These are phyloP conservation scores for Pichia paraexigua DNA, from an alignment of 805 yeast species.

Conservation along the genomic window DNA sequence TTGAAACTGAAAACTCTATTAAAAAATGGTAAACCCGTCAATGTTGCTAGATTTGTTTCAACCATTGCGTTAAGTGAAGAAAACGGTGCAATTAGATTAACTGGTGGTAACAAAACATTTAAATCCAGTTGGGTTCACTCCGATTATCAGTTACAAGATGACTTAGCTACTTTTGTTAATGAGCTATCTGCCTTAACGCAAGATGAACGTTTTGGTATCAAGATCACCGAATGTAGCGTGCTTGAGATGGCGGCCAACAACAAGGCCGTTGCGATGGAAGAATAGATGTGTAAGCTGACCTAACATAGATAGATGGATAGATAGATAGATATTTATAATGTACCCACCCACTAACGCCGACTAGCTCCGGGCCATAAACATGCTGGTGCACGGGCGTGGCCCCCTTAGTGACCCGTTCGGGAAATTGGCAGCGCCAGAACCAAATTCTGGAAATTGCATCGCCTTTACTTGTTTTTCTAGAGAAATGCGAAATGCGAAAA, in stretches of 20 bases:
- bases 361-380: neutral
- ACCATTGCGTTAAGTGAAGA: slow-evolving; percentile 55
- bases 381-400: neutral
- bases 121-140: slow-evolving; percentile 89
- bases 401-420: neutral
- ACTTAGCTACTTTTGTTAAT: slow-evolving; percentile 36
- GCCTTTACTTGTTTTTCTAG: neutral
- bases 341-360: neutral
- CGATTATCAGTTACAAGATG: slow-evolving; percentile 49
- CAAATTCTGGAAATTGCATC: neutral
- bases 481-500: neutral
- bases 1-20: slow-evolving; percentile 57
- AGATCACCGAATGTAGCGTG: slow-evolving; percentile 55
- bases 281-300: neutral
- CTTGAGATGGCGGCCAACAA: neutral
- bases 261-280: slow-evolving; percentile 2
- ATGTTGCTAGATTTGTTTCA: slow-evolving; percentile 70
- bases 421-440: neutral
- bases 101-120: slow-evolving; percentile 67
- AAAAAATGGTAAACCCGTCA: slow-evolving; percentile 43
- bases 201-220: slow-evolving; percentile 64
- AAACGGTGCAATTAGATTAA: slow-evolving; percentile 61
- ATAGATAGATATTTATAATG: no score
- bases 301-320: neutral
- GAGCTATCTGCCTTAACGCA: slow-evolving; percentile 52